phyloP scores from a whole-genome alignment of 2,329 filamentous ascomycete genomes.

The Cladosporium oxysporum region DNA sequence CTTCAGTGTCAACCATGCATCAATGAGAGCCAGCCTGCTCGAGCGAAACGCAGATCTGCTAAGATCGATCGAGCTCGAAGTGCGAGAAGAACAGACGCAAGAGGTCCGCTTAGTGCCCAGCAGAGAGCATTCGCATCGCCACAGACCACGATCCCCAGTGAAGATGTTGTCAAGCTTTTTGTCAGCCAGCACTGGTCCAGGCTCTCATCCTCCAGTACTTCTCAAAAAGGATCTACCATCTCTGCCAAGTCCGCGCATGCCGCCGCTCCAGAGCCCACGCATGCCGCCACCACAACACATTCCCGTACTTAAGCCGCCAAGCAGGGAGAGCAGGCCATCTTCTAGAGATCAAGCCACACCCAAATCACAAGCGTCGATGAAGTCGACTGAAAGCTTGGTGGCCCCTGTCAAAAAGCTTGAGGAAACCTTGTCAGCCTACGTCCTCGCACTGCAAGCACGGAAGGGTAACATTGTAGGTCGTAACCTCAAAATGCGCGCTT shows the following conservation, averaged over 20 bases:
- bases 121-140: constrained; percentile 15
- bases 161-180: constrained; percentile 81
- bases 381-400: constrained; percentile 35
- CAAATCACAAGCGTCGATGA: constrained; percentile 57
- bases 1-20: constrained; percentile 65
- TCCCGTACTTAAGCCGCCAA: constrained; percentile 38
- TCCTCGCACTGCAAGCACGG: constrained; percentile 77
- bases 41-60: constrained; percentile 78
- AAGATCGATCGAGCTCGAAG: constrained; percentile 57
- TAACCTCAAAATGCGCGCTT: constrained; percentile 67
- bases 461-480: constrained; percentile 85
- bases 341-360: constrained; percentile 35
- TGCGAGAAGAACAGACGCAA: constrained; percentile 45
- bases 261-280: neutral
- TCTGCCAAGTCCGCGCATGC: constrained; percentile 29
- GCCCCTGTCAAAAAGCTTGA: constrained; percentile 74
- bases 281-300: constrained; percentile 31
- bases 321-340: constrained; percentile 39
- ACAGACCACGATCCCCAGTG: constrained; percentile 76
- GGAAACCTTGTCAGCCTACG: constrained; percentile 80
- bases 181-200: constrained; percentile 60
- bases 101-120: constrained; percentile 28
- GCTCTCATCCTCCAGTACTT: constrained; percentile 31
- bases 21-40: constrained; percentile 68
- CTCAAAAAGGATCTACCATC: constrained; percentile 33